Evolutionary conservation across 306 rosid genomes (phyloP), one percentile per base, ranked within the genome.

Genomic region (Corylus americana): DNA sequence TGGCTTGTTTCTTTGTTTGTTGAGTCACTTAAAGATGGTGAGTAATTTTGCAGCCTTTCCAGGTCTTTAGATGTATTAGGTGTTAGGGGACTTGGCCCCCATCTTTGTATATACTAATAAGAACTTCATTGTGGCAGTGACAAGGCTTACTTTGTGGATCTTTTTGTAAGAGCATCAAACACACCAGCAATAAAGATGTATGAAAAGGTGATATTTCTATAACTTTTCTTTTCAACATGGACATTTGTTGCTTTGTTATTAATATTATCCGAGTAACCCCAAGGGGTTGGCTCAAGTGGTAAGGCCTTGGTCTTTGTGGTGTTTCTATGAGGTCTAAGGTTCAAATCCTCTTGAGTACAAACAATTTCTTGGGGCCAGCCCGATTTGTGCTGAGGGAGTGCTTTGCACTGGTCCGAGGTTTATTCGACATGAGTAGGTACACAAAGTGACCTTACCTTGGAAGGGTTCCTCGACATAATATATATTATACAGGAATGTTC

Each of bases 111-210:
- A 10, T 72, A 27, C 74, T 71, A 47, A 48, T 75, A 37, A 67
- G 62, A 59, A 64, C 79, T 71, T 78, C 20, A 35, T 79, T 74
- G 78, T 85, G 78, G 80, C 92, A 95, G 98, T 71, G 95, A 95
- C 76, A 95, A 95, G 87, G 98, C 90, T 67, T 95, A 85, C 83
- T 95, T 95, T 73, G 97, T 92, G 78, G 98, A 95, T 87, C 97
- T 95, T 76, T 95, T 95, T 83, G 98, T 95, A 77, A 90, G 98
- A 80, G 98, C 97, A 59, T 95, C 98, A 72, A 95, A 95, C 83
- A 86, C 98, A 47, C 97, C 98, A 13, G 98, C 98, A 74, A 95
- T 95, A 86, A 92, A 90, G 88, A 95, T 95, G 98, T 95, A 95
- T 39, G 98, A 90, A 81, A 95, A 95, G 98, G 98, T 95, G 79